Base-by-base conservation (phyloP, 176 grass and related monocot genomes). In the Eragrostis nindensis region DNA sequence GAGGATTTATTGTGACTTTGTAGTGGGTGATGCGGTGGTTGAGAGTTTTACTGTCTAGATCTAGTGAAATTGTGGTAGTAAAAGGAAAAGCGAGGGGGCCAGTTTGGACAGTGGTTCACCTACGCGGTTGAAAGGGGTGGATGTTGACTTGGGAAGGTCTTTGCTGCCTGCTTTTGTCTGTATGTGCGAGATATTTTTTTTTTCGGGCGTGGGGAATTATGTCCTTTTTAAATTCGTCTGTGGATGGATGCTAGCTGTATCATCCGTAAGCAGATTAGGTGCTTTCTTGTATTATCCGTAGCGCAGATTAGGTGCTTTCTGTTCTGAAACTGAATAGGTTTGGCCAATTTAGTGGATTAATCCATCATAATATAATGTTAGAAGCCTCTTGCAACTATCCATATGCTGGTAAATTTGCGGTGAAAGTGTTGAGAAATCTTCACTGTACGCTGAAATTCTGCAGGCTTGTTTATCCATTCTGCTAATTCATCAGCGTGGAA, bases 131-230 rank as follows among this genome's bases (percentile, higher is more conserved):
- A 68, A 30, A 48, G 22, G 25, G 73, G 11, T 24, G 24, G 56
- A 49, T 36, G 66, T 70, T 89, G 78, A 86, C 83, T 73, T 85
- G 26, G 71, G 32, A 39, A 67, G 56, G 79, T 82, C 79, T 21
- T 19, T n/a, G 18, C 4, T 46, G 49, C 56, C 12, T 12, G 22
- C 22, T 54, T 86, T 89, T 89, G 66, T 86, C 50, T 55, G 57
- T 89, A 73, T 82, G 27, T 64, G 71, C 49, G 11, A 62, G 71
- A 65, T 52, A 50, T 38, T 72, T 68, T 74, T 80, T 64, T 41
- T 76, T 40, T 27, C 10, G 18, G 18, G 19, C 11, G 44, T 60
- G 66, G 36, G 29, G 43, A 55, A 17, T 69, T 69, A 57, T 82
- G 0, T 7, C 22, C 26, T 19, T 80, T 80, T 68, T 50, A 13